Evolutionary conservation across 148 eudicot species (phyloP).

Genomic region (Camellia japonica): DNA sequence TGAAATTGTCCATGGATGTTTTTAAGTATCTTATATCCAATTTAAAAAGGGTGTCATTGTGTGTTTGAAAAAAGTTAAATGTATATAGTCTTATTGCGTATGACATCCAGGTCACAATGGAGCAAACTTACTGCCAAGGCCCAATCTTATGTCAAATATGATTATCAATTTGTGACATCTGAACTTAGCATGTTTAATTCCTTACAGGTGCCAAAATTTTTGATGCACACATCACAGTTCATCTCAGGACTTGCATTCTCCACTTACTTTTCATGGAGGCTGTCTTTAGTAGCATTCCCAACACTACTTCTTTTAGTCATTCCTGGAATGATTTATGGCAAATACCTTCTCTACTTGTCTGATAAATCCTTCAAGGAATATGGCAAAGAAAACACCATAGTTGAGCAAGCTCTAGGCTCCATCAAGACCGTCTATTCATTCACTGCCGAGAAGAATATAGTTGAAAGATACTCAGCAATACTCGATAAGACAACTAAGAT

Average conservation of each 20-base stretch:
- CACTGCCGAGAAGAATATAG: conserved; percentile 73
- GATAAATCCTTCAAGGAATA: conserved; percentile 61
- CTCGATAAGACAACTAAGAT: conserved; percentile 57
- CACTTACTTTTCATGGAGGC: conserved; percentile 86
- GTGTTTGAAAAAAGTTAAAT: no score
- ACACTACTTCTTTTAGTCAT: conserved; percentile 69
- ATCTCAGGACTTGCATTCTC: conserved; percentile 84
- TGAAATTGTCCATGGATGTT: no score
- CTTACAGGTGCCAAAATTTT: conserved; percentile 74
- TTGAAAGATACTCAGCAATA: conserved; percentile 57
- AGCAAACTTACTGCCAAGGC: no score
- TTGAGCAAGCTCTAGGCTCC: conserved; percentile 80
- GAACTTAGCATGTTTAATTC: neutral
- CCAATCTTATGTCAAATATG: no score
- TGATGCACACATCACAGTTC: conserved; percentile 84
- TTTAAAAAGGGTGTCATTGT: no score
- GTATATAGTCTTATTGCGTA: no score
- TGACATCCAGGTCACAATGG: no score
- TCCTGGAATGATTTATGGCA: conserved; percentile 79
- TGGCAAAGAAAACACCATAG: conserved; percentile 61
- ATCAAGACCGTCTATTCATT: conserved; percentile 81
- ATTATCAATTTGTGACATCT: neutral
- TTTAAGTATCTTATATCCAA: no score
- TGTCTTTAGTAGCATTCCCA: conserved; percentile 72
- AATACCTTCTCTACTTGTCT: conserved; percentile 61